Base-by-base conservation (phyloP, 2,329 filamentous ascomycete species). In the Monosporascus sp. region DNA sequence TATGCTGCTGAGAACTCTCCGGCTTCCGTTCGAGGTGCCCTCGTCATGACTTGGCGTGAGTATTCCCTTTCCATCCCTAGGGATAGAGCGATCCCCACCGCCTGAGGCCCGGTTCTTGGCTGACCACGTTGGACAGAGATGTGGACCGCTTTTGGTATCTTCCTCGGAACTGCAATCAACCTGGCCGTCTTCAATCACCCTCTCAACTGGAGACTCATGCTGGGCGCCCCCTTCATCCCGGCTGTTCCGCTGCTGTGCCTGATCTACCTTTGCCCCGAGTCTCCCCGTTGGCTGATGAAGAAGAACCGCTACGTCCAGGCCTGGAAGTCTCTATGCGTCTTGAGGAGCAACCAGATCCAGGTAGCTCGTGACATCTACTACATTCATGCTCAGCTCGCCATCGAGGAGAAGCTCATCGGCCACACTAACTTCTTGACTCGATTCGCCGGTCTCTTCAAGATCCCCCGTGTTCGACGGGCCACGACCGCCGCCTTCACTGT, bases 41-140 rank as follows among this genome's bases (percentile, higher is more conserved):
- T 94, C 18, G 88, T 92, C 57, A 93, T 93, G 88, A 85, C 84
- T 57, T 93, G 89, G 88, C 86, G 65, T 63, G 56, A 60, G 61
- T 61, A 41, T 25, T 17, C 22, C 7, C 1, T 17, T 14, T 46
- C 5, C 1, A 6, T 27, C 24, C 24, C 15, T 11, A 11, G 5
- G 31, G 11, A 34, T 25, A 31, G 14, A 24, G 9, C 39, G 18
- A 14, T 42, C 4, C 24, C 42, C 17, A 18, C 20, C 38, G 17
- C 18, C 17, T 8, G 9, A 41, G 17, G 38, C 17, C 38, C 17
- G 38, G 22, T 24, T 15, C 22, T 46, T 31, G 17, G 14, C 42
- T 46, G 22, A 46, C 11, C 14, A 6, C 6, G 22, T 25, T 27
- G 11, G 8, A 46, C 25, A 57, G 54, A 92, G 70, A 73, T 87